Evolutionary conservation across 208 protist species (phyloP).

Genomic region (Willaertia magna): DNA sequence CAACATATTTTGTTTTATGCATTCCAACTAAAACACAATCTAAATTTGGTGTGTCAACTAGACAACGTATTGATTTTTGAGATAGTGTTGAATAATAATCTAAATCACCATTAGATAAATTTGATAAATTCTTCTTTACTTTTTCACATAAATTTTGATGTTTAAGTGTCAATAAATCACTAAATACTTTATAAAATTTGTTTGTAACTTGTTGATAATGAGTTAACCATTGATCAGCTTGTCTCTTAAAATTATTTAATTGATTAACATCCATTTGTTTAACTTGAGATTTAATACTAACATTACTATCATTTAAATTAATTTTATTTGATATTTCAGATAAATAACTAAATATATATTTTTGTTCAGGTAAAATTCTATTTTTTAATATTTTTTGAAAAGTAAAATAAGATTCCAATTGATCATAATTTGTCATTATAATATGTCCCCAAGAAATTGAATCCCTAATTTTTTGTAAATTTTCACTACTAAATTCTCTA

Average conservation of each 20-base stretch:
- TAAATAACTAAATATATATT: background rate
- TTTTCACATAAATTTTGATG: background rate
- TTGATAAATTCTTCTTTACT: background rate
- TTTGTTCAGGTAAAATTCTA: constrained; percentile 1
- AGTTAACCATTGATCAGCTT: background rate
- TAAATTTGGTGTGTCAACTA: background rate
- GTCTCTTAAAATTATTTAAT: background rate
- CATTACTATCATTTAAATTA: background rate
- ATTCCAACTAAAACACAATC: background rate
- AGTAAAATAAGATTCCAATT: background rate
- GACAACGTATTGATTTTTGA: background rate
- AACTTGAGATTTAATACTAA: background rate
- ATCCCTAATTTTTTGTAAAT: background rate
- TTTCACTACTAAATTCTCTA: background rate
- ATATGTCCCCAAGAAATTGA: background rate
- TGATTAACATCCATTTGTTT: background rate
- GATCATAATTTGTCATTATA: background rate
- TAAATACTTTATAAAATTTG: background rate
- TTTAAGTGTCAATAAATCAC: background rate
- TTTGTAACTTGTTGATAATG: background rate
- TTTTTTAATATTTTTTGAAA: background rate
- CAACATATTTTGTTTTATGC: background rate
- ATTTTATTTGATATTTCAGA: background rate
- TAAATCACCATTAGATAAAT: background rate
- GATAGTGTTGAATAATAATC: background rate